A percentile compares a stretch with the other conserved stretches of the same genome.
Conservation (phyloP, 768 basidiomycete genomes). For the Porpolomopsis calyptriformis region DNA sequence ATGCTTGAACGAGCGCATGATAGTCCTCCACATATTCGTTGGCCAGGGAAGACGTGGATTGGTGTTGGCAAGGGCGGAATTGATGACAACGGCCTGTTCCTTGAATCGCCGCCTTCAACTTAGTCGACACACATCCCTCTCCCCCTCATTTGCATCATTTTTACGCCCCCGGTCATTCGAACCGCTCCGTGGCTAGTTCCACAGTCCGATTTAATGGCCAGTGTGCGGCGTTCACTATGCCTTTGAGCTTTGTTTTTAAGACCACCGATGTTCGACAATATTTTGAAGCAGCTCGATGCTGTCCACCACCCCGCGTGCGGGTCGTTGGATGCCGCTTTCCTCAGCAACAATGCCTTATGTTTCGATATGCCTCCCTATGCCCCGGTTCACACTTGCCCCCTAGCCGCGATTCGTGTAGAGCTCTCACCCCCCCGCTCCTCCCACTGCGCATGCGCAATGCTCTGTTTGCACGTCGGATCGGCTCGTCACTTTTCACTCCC, state of each 20-base stretch:
- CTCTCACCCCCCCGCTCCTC: background rate
- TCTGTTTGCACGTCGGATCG: background rate
- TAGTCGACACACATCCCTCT: too few species aligned
- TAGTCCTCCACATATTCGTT: constrained; percentile 9
- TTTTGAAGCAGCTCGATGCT: constrained; percentile 23
- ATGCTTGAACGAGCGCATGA: constrained; percentile 20
- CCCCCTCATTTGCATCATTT: background rate
- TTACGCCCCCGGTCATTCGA: too few species aligned
- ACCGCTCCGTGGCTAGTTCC: too few species aligned
- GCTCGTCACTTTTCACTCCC: background rate
- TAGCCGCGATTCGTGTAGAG: constrained; percentile 4
- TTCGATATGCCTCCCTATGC: constrained; percentile 19
- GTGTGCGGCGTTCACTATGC: too few species aligned
- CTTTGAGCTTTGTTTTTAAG: too few species aligned
- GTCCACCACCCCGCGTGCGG: constrained; percentile 9
- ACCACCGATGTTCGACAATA: too few species aligned
- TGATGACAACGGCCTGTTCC: constrained; percentile 17
- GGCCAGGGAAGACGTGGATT: constrained; percentile 19
- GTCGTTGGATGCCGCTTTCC: constrained; percentile 1
- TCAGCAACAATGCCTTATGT: constrained; percentile 13
- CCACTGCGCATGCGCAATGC: background rate
- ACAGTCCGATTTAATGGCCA: too few species aligned
- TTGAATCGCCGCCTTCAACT: constrained; percentile 11
- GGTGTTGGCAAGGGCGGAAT: constrained; percentile 19
- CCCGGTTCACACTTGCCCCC: constrained; percentile 10